Evolutionary conservation across 2,329 filamentous ascomycete genomes (phyloP).

Genomic region (Penicillium decumbens): DNA sequence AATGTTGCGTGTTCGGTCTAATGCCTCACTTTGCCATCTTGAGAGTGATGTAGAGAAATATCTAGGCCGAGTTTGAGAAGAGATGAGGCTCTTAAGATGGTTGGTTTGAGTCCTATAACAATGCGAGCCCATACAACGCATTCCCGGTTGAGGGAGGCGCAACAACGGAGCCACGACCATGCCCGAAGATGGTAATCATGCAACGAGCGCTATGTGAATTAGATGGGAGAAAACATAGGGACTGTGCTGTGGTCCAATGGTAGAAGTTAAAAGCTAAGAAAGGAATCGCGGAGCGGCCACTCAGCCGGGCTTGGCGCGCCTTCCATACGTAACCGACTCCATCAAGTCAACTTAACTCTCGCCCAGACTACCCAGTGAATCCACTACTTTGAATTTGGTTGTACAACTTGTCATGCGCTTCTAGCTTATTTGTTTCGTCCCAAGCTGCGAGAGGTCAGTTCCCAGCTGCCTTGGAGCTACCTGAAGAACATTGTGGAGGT

Average conservation of each 20-base stretch:
- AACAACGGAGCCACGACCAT: constrained; percentile 33
- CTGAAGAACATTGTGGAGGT: constrained; percentile 19
- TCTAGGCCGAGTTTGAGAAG: background rate
- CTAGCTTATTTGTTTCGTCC: constrained; percentile 3
- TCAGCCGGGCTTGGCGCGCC: constrained; percentile 22
- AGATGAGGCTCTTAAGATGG: constrained; percentile 8
- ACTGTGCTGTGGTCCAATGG: background rate
- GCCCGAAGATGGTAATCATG: constrained; percentile 7
- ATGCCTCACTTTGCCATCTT: constrained; percentile 27
- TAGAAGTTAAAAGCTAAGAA: constrained; percentile 8
- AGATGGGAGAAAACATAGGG: constrained; percentile 3
- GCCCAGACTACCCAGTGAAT: background rate
- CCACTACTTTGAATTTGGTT: constrained; percentile 1
- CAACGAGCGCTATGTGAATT: constrained; percentile 2
- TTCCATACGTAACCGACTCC: constrained; percentile 19
- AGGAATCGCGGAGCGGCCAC: constrained; percentile 14
- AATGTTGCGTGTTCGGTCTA: constrained; percentile 78
- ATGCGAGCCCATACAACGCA: constrained; percentile 20
- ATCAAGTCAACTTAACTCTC: constrained; percentile 3
- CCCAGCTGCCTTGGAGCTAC: constrained; percentile 8
- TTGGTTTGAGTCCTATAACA: constrained; percentile 14
- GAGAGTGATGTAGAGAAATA: constrained; percentile 28
- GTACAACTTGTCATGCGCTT: constrained; percentile 5
- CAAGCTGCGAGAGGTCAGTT: constrained; percentile 18
- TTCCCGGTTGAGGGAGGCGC: constrained; percentile 24